These are phyloP conservation scores for Dendrobium nobile DNA, from an alignment of 106 monocot genomes.

Conservation along the genomic window DNA sequence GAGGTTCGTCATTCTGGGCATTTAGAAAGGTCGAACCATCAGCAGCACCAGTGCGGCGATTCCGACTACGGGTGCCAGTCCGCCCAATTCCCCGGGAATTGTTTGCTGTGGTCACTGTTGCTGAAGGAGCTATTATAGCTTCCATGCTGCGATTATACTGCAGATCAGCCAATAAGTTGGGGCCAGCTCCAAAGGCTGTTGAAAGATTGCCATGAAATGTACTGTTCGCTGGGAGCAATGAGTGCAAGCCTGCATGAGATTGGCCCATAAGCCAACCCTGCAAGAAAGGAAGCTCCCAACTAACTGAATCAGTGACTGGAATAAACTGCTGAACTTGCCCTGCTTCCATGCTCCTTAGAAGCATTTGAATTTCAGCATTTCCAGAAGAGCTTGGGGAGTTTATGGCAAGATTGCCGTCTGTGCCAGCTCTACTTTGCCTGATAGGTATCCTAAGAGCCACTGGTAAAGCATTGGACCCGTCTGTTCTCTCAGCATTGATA, in stretches of 20 bases:
- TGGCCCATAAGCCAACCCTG: conserved; percentile 91
- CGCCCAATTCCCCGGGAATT: conserved; percentile 13
- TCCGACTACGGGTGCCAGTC: conserved; percentile 26
- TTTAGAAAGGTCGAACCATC: conserved; percentile 20
- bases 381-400: conserved; percentile 18
- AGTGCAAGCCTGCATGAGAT: conserved; percentile 36
- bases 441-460: conserved; percentile 12
- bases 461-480: conserved; percentile 6
- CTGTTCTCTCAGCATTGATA: conserved; percentile 9
- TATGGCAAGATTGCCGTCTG: conserved; percentile 1
- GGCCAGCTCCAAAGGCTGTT: conserved; percentile 8
- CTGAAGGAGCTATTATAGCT: conserved; percentile 17
- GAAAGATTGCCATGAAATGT: conserved; percentile 22
- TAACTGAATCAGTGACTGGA: conserved; percentile 51
- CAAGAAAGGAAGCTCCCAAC: conserved; percentile 79
- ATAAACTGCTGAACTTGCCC: conserved; percentile 53
- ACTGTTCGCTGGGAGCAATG: conserved; percentile 8
- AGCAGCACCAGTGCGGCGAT: conserved; percentile 19
- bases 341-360: conserved; percentile 49
- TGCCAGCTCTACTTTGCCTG: conserved; percentile 16
- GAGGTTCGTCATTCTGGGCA: conserved; percentile 18
- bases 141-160: conserved; percentile 11
- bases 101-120: background rate
- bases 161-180: conserved; percentile 14
- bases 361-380: conserved; percentile 44